Evolutionary conservation across 495 filamentous ascomycete species (phyloP).

Genomic region (Halenospora varia): DNA sequence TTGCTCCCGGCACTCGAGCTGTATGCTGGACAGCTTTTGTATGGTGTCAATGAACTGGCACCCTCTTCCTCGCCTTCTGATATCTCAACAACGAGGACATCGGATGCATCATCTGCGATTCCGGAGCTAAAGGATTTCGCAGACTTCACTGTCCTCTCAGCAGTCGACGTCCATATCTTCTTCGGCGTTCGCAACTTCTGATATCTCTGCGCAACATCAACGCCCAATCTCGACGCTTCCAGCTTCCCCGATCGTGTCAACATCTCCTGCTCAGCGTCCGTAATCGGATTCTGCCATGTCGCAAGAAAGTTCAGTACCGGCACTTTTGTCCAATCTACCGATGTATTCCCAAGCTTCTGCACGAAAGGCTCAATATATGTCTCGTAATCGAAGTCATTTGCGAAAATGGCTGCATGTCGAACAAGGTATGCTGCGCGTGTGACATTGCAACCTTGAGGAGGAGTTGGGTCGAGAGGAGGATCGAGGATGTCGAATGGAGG

Average conservation of each 20-base stretch:
- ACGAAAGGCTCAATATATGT: constrained; percentile 43
- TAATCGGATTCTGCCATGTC: constrained; percentile 36
- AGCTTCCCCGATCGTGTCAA: constrained; percentile 39
- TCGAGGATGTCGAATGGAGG: constrained; percentile 46
- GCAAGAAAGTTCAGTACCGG: constrained; percentile 29
- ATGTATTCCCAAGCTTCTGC: constrained; percentile 37
- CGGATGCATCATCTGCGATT: constrained; percentile 37
- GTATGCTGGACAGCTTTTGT: constrained; percentile 44
- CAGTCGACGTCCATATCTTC: constrained; percentile 44
- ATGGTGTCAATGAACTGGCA: constrained; percentile 44
- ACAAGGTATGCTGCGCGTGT: constrained; percentile 38
- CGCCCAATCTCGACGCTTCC: constrained; percentile 29
- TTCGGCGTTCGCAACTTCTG: constrained; percentile 36
- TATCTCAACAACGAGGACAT: constrained; percentile 36
- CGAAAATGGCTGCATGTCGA: constrained; percentile 45
- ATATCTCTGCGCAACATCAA: constrained; percentile 40
- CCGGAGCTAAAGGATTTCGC: constrained; percentile 39
- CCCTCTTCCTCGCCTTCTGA: constrained; percentile 31
- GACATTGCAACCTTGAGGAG: constrained; percentile 35
- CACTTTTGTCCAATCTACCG: constrained; percentile 26
- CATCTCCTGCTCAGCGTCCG: constrained; percentile 39
- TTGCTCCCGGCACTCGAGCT: constrained; percentile 40
- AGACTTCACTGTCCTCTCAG: constrained; percentile 41
- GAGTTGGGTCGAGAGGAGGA: constrained; percentile 29
- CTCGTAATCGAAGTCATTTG: constrained; percentile 45